Percentiles rank a stretch among this genome's conserved stretches.
phyloP scores from a whole-genome alignment of 108 stramenopile genomes.

The Fistulifera pelliculosa region DNA sequence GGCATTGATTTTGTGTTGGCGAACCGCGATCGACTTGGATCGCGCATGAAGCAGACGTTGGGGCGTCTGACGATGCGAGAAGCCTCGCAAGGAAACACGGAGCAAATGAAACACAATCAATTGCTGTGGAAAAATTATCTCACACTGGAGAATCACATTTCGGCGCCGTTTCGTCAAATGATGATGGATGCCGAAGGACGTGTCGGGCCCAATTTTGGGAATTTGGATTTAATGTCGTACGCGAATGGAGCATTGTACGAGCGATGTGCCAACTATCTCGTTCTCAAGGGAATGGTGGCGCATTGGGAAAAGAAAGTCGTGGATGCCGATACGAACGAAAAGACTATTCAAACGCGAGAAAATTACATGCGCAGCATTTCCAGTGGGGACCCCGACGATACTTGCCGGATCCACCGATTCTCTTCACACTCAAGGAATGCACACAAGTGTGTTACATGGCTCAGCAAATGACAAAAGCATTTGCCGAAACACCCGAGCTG shows the following conservation, averaged over 20 bases:
- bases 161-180: conserved; percentile 80
- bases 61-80: conserved; percentile 51
- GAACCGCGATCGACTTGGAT: conserved; percentile 63
- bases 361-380: conserved; percentile 35
- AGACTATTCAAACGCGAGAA: conserved; percentile 30
- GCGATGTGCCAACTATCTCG: conserved; percentile 67
- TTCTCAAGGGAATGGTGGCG: conserved; percentile 79
- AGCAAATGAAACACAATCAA: conserved; percentile 40
- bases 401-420: conserved; percentile 64
- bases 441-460: conserved; percentile 64
- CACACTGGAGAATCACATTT: conserved; percentile 73
- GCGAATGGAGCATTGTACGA: conserved; percentile 58
- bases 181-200: conserved; percentile 63
- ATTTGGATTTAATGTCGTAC: conserved; percentile 55
- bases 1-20: conserved; percentile 72
- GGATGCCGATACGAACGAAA: conserved; percentile 60
- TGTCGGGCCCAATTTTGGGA: conserved; percentile 79
- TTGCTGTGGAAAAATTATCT: conserved; percentile 53
- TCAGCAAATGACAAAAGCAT: conserved; percentile 63
- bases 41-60: conserved; percentile 49
- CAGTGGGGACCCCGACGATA: conserved; percentile 72
- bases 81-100: conserved; percentile 34
- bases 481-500: conserved; percentile 44
- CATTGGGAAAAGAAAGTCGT: conserved; percentile 82
- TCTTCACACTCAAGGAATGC: conserved; percentile 62